phyloP scores from a whole-genome alignment of 2,329 filamentous ascomycete species.

The Dryadomyces quercivorus region DNA sequence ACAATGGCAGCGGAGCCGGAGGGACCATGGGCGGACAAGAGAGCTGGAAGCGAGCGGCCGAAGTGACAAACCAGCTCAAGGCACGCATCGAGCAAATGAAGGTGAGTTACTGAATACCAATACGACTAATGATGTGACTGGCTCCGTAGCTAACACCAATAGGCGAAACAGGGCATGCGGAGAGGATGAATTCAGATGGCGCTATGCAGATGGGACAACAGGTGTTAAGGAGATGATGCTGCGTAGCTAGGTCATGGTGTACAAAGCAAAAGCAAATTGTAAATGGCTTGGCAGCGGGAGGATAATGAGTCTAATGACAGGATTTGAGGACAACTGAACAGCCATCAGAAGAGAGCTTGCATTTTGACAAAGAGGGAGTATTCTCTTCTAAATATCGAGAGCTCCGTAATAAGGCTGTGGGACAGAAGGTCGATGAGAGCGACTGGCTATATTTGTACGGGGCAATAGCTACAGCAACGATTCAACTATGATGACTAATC shows the following conservation, averaged over 20 bases:
- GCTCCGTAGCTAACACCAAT: neutral
- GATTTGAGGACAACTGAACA: no score
- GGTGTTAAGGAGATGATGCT: no score
- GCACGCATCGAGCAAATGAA: constrained; percentile 99
- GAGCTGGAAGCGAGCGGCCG: constrained; percentile 93
- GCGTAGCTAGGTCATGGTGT: neutral
- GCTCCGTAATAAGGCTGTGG: no score
- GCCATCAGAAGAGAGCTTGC: no score
- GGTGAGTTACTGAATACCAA: constrained; percentile 26
- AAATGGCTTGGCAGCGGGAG: neutral
- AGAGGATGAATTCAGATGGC: constrained; percentile 5
- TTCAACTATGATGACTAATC: no score
- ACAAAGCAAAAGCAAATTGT: neutral
- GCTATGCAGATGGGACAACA: neutral
- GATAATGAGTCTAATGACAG: neutral
- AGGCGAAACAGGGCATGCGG: constrained; percentile 13
- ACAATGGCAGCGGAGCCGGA: constrained; percentile 6
- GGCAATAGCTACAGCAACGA: no score
- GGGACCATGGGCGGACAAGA: constrained; percentile 48
- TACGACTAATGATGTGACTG: neutral
- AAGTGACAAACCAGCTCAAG: constrained; percentile 95
- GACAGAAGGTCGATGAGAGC: no score
- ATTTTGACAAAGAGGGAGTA: neutral
- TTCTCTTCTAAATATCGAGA: no score
- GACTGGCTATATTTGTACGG: no score